phyloP scores from a whole-genome alignment of 2,329 filamentous ascomycete species.

The Arthrobotrys iridis region DNA sequence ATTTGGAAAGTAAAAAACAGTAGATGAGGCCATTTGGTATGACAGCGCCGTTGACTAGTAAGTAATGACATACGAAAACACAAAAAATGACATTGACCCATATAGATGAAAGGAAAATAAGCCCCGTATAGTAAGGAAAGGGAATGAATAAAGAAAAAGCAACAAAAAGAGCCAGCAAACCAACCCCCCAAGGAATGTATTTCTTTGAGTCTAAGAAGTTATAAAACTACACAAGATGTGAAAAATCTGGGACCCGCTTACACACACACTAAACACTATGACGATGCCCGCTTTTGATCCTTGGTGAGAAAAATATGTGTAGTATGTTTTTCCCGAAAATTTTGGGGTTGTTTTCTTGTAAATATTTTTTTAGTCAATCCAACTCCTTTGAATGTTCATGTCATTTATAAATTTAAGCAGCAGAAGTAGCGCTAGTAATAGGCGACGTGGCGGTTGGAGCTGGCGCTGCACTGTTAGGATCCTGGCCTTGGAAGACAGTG shows the following conservation, averaged over 20 bases:
- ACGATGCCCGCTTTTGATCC: constrained; percentile 34
- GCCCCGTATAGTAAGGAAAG: constrained; percentile 11
- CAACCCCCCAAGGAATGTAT: constrained; percentile 51
- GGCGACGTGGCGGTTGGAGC: not conserved
- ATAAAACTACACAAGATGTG: constrained; percentile 49
- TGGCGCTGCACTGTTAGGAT: constrained; percentile 20
- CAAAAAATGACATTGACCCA: constrained; percentile 27
- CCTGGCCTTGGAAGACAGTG: constrained; percentile 12
- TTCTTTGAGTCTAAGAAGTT: constrained; percentile 49
- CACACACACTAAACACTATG: constrained; percentile 54
- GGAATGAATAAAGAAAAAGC: constrained; percentile 16
- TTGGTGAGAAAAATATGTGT: constrained; percentile 18
- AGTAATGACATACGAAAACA: not conserved
- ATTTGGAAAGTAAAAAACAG: constrained; percentile 17
- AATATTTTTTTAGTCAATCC: constrained; percentile 16
- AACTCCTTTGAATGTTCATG: constrained; percentile 26
- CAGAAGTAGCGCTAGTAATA: not conserved
- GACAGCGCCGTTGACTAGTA: constrained; percentile 33
- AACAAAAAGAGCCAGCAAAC: constrained; percentile 26
- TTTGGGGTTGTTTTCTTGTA: constrained; percentile 1
- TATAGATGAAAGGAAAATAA: not conserved
- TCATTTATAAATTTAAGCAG: constrained; percentile 4
- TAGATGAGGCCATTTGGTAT: constrained; percentile 18
- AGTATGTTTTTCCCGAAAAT: constrained; percentile 2
- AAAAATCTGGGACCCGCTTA: constrained; percentile 24